Evolutionary conservation across 1,139 yeast genomes (phyloP), one percentile per base, ranked within the genome.

Genomic region (Kodamaea arcana): DNA sequence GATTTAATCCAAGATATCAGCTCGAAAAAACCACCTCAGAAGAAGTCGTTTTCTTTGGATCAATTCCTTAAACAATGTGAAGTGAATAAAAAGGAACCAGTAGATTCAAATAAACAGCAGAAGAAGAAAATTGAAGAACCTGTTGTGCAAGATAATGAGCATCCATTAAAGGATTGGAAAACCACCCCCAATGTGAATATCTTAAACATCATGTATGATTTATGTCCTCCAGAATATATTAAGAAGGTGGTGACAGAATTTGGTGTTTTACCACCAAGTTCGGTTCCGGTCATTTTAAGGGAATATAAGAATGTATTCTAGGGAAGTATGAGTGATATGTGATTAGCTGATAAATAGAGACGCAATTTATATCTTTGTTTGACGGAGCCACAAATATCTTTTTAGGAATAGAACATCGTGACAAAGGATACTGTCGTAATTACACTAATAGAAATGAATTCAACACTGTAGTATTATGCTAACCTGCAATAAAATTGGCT

Each of bases 191-290:
- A 74, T 43, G 70, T 90, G 55, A 84, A 83, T 54, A 75, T 88
- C 29, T 76, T 88, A 51, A 87, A 87, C 54, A 80, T 92, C 45
- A 75, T 92, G 75, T 94, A 87, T 59, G 99, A 92, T 60, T 73
- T 92, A 49, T 90, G 97, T 2, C 97, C 97, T 24, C 95, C 96
- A 14, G 88, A 82, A 46, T 86, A 85, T 50, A 87, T 92, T 50
- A 88, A 90, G 57, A 92, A 94, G 65, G 90, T 94, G 40, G 86
- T 94, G 34, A 92, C 98, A 2, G 99, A 92, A 56, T 78, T 90
- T 44, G 99, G 99, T 16, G 87, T 95, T 4, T 71, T 94, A 46
- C 98, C 98, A 5, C 95, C 98, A 29, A 85, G 95, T 7, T 87
- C 97, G 2, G 97, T 92, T 41, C 98, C 98, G 21, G 97, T 92